These are phyloP conservation scores for Vaccinium corymbosum DNA, from an alignment of 148 eudicot genomes.

Conservation along the genomic window DNA sequence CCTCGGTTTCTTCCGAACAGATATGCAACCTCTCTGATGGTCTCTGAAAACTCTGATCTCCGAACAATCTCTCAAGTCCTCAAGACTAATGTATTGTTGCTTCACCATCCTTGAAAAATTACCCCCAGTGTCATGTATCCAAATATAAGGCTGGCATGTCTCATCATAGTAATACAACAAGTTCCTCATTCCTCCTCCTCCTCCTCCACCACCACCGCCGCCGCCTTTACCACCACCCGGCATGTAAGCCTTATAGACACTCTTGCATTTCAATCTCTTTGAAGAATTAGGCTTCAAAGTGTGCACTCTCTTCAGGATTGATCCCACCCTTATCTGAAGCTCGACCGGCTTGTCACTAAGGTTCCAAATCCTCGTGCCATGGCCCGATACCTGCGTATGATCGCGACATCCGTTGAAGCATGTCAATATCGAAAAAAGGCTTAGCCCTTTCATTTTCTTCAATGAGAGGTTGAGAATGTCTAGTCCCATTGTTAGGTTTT, in stretches of 20 bases:
- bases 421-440: slow-evolving; percentile 38
- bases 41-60: slow-evolving; percentile 75
- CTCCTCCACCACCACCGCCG: not conserved
- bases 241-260: slow-evolving; percentile 66
- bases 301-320: slow-evolving; percentile 60
- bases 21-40: slow-evolving; percentile 67
- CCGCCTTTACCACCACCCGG: slow-evolving; percentile 21
- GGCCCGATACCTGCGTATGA: slow-evolving; percentile 36
- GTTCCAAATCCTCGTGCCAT: slow-evolving; percentile 64
- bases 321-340: slow-evolving; percentile 74
- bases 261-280: slow-evolving; percentile 65
- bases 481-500: not conserved
- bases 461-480: not conserved
- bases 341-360: slow-evolving; percentile 67
- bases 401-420: slow-evolving; percentile 62
- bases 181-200: slow-evolving; percentile 33
- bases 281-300: slow-evolving; percentile 72
- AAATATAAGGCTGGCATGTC: slow-evolving; percentile 69
- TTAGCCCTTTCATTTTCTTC: slow-evolving; percentile 35
- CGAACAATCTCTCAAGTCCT: slow-evolving; percentile 77
- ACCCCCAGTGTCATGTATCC: slow-evolving; percentile 71
- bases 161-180: slow-evolving; percentile 62
- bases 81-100: slow-evolving; percentile 83
- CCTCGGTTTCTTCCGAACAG: slow-evolving; percentile 58
- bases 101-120: slow-evolving; percentile 74